Evolutionary conservation across 163 green algal genomes (phyloP).

Genomic region (Scenedesmus sp.): DNA sequence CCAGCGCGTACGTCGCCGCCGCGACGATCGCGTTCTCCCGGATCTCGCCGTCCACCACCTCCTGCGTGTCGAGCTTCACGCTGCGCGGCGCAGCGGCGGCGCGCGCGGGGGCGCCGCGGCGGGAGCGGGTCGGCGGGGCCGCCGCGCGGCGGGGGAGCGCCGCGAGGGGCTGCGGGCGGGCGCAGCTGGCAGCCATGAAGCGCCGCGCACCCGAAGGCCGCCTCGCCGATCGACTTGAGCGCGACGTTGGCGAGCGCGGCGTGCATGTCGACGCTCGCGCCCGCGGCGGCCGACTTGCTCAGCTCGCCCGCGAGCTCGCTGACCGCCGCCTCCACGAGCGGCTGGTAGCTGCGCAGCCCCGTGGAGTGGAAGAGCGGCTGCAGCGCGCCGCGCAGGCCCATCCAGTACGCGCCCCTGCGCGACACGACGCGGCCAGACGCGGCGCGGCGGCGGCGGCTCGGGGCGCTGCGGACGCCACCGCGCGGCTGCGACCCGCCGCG

Average conservation of each 20-base stretch:
- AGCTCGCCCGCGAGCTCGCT: constrained; percentile 34
- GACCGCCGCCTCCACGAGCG: constrained; percentile 24
- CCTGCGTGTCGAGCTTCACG: constrained; percentile 36
- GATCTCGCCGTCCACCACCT: constrained; percentile 37
- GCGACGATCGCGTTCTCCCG: constrained; percentile 13
- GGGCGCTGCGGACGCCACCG: too few relatives aligned
- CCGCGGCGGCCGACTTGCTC: background rate
- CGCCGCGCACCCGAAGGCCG: constrained; percentile 35
- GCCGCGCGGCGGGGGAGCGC: too few relatives aligned
- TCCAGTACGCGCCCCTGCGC: constrained; percentile 44
- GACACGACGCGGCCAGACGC: too few relatives aligned
- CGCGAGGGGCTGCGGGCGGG: too few relatives aligned
- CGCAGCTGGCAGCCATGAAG: too few relatives aligned
- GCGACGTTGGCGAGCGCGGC: constrained; percentile 40
- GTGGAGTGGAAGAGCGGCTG: constrained; percentile 47
- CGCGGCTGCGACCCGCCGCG: too few relatives aligned
- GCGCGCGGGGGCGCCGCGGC: too few relatives aligned
- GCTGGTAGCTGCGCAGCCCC: constrained; percentile 37
- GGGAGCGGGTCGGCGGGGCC: too few relatives aligned
- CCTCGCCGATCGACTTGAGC: constrained; percentile 40
- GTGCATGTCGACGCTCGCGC: constrained; percentile 35
- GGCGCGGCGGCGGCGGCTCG: too few relatives aligned
- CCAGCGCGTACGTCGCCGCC: constrained; percentile 28
- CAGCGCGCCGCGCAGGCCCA: constrained; percentile 23
- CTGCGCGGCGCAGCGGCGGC: constrained; percentile 5